Evolutionary conservation across 164 flowering plant species (phyloP).

Genomic region (Umbilicus rupestris): DNA sequence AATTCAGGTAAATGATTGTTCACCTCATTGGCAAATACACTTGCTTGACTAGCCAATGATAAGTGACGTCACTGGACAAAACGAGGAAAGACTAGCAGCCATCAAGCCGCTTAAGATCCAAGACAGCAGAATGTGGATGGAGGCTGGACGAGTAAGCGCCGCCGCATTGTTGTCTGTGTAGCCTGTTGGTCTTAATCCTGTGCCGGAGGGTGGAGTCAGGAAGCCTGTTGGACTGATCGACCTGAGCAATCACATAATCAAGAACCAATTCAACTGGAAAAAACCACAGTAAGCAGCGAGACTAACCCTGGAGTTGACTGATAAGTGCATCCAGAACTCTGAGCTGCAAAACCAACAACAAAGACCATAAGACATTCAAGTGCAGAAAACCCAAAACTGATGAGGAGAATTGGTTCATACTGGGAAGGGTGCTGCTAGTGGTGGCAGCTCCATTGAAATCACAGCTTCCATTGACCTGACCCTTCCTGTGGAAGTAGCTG

Average conservation of each 20-base stretch:
- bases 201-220: too few species aligned
- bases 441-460: constrained; percentile 49
- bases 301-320: constrained; percentile 35
- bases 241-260: background rate
- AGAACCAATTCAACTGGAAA: background rate
- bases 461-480: constrained; percentile 43
- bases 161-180: too few species aligned
- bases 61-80: too few species aligned
- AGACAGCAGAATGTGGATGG: too few species aligned
- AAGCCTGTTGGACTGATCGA: background rate
- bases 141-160: too few species aligned
- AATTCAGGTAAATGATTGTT: too few species aligned
- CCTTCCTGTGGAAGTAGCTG: constrained; percentile 62
- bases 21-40: too few species aligned
- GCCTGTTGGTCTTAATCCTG: too few species aligned
- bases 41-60: too few species aligned
- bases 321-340: constrained; percentile 23
- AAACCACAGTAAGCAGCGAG: background rate
- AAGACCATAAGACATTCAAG: constrained; percentile 8
- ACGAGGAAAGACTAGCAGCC: too few species aligned
- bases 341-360: constrained; percentile 19
- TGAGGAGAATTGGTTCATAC: constrained; percentile 18
- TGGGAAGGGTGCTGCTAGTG: constrained; percentile 23
- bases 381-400: background rate
- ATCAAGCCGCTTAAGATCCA: too few species aligned